Base-by-base conservation (phyloP, 768 basidiomycete species). In the Termitomyces sp. region DNA sequence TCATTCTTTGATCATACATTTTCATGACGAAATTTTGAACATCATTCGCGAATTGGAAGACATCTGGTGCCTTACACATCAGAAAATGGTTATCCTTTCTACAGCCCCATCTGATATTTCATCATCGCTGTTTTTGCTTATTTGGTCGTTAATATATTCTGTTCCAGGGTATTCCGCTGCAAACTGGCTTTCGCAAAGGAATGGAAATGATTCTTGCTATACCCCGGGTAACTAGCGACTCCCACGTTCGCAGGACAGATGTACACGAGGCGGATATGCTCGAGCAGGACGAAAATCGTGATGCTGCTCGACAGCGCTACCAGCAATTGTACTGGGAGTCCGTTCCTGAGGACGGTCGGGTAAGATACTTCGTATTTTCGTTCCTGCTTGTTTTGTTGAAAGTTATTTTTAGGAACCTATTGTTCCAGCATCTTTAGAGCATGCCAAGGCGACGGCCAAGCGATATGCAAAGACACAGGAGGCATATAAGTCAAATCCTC, bases 141-240 rank as follows among this genome's bases (percentile, higher is more conserved):
- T 26, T 31, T 58, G 12, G 43, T 40, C 8, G 11, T 47, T 60
- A 12, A 59, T 53, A 40, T 53, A 14, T 55, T 47, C 11, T 35
- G 6, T 37, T 58, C 42, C 61, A 91, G 89, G 76, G 74, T 40
- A 83, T 83, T 65, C 68, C 73, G 3, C 64, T 94, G 5, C 94
- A 97, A 74, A 88, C 83, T 0, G 90, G 91, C 9, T 93, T 95
- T 70, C 79, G 76, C 7, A 66, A 69, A 44, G 91, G 87, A 17
- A 97, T 97, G 94, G 93, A 97, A 63, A 71, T 71, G 41, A 68
- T 91, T 5, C 75, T 97, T 30, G 87, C 83, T 40, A 83, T 89
- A n/a, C 71, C 68, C 50, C 33, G 41, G 47, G 56, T 21, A 38
- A 35, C 33, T 9, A 50, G 47, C 43, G 61, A 64, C 21, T 54